Conservation (phyloP, 2,329 filamentous ascomycete genomes). For the Raffaelea deltoideospora region DNA sequence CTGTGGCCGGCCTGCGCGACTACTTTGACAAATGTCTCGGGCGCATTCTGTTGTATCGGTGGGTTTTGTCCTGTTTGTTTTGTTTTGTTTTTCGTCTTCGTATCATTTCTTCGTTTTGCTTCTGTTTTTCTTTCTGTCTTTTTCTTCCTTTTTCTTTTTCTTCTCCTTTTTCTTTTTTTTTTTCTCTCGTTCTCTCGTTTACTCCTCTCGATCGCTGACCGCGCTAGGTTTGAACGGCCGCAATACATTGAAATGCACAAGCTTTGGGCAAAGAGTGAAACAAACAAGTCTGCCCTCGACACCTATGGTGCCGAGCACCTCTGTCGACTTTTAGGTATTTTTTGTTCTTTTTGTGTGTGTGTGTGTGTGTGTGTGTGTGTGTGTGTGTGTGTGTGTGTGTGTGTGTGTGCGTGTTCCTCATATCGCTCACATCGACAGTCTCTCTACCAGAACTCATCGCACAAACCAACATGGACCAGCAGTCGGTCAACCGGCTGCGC, state of each 20-base stretch:
- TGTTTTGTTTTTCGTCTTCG: background rate
- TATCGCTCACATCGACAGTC: constrained; percentile 33
- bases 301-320: constrained; percentile 91
- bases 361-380: no score
- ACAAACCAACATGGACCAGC: constrained; percentile 94
- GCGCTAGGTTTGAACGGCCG: constrained; percentile 63
- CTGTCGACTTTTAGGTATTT: constrained; percentile 70
- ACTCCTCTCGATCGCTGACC: background rate
- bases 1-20: constrained; percentile 69
- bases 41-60: constrained; percentile 74
- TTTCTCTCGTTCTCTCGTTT: background rate
- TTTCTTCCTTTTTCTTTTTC: background rate
- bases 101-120: background rate
- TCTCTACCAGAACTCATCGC: constrained; percentile 85
- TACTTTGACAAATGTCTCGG: constrained; percentile 90
- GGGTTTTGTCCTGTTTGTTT: constrained; percentile 10
- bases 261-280: constrained; percentile 40
- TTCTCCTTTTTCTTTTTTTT: background rate
- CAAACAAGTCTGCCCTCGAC: constrained; percentile 56
- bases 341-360: background rate
- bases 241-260: constrained; percentile 72
- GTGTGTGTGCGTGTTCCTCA: background rate
- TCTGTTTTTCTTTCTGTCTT: background rate
- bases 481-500: constrained; percentile 73
- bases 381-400: no score